Evolutionary conservation across 495 filamentous ascomycete species (phyloP).

Genomic region (Tuber magnatum): DNA sequence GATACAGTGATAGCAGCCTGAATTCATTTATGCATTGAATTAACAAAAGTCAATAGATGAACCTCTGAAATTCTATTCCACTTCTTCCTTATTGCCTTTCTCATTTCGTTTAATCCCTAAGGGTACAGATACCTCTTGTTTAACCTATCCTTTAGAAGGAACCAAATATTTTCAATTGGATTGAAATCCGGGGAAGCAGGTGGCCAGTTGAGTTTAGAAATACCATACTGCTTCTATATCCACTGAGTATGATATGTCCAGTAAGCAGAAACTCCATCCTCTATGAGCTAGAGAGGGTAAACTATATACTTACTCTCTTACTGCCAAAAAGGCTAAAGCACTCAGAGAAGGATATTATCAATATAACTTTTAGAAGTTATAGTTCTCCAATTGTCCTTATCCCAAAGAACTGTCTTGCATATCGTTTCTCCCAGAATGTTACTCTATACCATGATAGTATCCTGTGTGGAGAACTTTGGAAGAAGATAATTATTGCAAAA

Average conservation of each 20-base stretch:
- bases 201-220: not conserved
- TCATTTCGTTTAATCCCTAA: constrained; percentile 1
- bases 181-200: not conserved
- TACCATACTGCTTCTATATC: not conserved
- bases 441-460: too few species aligned
- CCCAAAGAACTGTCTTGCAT: too few species aligned
- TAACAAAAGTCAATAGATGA: too few species aligned
- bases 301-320: not conserved
- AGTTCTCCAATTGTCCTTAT: too few species aligned
- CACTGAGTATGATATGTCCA: not conserved
- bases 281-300: too few species aligned
- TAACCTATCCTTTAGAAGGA: constrained; percentile 15
- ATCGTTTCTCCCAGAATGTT: too few species aligned
- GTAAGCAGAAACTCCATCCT: constrained; percentile 8
- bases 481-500: too few species aligned
- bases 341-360: constrained; percentile 9
- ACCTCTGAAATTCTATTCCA: constrained; percentile 11
- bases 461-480: too few species aligned
- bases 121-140: constrained; percentile 5
- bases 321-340: constrained; percentile 22
- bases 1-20: too few species aligned
- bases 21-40: too few species aligned
- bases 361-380: constrained; percentile 13
- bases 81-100: constrained; percentile 7
- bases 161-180: too few species aligned